A percentile compares a stretch with the other conserved stretches of the same genome.
These are phyloP conservation scores for Euphrasia arctica DNA, from an alignment of 305 asterid species.

Conservation along the genomic window DNA sequence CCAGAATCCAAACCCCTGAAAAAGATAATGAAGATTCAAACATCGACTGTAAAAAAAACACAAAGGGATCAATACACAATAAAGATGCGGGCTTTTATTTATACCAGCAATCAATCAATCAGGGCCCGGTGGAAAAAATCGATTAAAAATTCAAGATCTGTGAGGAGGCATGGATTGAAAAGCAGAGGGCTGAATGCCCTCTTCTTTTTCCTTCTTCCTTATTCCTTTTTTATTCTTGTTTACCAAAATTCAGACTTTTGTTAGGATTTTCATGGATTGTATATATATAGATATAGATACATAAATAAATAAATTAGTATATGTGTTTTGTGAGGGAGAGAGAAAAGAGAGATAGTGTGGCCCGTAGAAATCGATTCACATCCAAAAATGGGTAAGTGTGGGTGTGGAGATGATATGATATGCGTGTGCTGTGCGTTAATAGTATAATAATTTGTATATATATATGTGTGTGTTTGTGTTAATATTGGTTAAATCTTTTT, in stretches of 20 bases:
- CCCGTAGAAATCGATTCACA: conserved; percentile 39
- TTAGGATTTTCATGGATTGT: conserved; percentile 45
- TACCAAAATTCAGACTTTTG: conserved; percentile 47
- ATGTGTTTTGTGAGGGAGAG: conserved; percentile 26
- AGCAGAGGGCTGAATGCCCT: conserved; percentile 64
- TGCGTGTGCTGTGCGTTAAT: conserved; percentile 28
- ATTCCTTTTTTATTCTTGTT: conserved; percentile 36
- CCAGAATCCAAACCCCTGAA: conserved; percentile 45
- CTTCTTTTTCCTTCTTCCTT: conserved; percentile 36
- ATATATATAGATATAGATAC: conserved; percentile 10
- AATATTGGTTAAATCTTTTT: conserved; percentile 38
- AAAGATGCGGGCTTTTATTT: conserved; percentile 24
- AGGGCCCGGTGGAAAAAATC: conserved; percentile 30
- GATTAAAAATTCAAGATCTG: conserved; percentile 56
- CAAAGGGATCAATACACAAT: conserved; percentile 28
- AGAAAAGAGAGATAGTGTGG: conserved; percentile 33
- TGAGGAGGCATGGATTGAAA: conserved; percentile 56
- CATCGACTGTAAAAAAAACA: conserved; percentile 31
- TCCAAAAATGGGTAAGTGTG: conserved; percentile 35
- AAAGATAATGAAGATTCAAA: conserved; percentile 32
- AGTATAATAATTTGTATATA: neutral
- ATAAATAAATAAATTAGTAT: conserved; percentile 18
- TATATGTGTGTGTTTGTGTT: neutral
- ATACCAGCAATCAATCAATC: conserved; percentile 34
- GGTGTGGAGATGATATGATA: conserved; percentile 27